These are phyloP conservation scores for Wickerhamiella lipophila DNA, from an alignment of 805 yeast genomes.

Conservation along the genomic window DNA sequence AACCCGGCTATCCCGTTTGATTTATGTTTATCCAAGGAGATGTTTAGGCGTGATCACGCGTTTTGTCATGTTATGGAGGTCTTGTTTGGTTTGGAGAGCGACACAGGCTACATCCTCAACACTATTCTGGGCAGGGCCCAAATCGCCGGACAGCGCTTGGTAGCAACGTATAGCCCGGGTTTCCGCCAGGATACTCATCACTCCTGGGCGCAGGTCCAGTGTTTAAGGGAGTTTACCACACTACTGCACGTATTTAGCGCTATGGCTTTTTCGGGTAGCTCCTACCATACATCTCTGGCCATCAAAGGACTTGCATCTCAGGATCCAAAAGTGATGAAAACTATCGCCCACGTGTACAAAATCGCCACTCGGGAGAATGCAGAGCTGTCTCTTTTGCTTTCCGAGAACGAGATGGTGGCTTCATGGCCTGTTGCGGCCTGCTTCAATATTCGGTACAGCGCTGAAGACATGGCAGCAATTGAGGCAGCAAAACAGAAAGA, in stretches of 20 bases:
- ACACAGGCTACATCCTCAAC: slow-evolving; percentile 7
- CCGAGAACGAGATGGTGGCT: slow-evolving; percentile 4
- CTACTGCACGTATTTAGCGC: slow-evolving; percentile 5
- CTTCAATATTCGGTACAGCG: slow-evolving; percentile 5
- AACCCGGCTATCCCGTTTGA: slow-evolving; percentile 12
- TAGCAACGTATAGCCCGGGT: not conserved
- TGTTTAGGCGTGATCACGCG: slow-evolving; percentile 2
- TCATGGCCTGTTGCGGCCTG: slow-evolving; percentile 8
- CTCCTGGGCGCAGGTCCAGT: not conserved
- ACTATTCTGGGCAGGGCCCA: not conserved
- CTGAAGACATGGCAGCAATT: slow-evolving; percentile 1
- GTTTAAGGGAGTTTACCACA: not conserved
- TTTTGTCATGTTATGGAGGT: slow-evolving; percentile 4
- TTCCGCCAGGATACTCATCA: too few species aligned
- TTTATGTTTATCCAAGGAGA: slow-evolving; percentile 3
- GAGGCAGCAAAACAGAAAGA: not conserved
- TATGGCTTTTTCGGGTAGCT: not conserved
- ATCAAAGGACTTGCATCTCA: not conserved
- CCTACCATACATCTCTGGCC: not conserved
- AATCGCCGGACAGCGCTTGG: not conserved
- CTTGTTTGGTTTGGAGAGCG: slow-evolving; percentile 5
- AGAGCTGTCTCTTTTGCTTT: not conserved
- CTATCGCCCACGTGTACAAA: not conserved
- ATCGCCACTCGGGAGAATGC: not conserved
- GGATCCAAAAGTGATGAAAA: not conserved